Evolutionary conservation across 2,329 filamentous ascomycete species (phyloP), one percentile per base, ranked within the genome.

Genomic region (Juglanconis sp.): DNA sequence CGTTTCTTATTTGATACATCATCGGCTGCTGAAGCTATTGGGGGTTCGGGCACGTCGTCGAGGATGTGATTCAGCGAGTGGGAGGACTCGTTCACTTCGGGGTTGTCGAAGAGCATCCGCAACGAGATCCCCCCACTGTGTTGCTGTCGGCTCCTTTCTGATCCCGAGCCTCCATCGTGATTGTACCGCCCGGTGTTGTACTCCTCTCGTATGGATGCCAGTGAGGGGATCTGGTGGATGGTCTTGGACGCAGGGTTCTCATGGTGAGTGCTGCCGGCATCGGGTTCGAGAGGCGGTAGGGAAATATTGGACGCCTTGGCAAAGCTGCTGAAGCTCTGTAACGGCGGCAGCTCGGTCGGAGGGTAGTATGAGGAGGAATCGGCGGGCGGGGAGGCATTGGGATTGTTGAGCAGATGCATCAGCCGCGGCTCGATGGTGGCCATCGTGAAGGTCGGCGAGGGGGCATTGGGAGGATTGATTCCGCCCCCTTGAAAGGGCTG

Each of bases 351-450:
- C 62, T 84, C 81, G 68, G 79, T 74, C 63, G 79, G 77, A 67
- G 74, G 76, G 67, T 76, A 74, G 65, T 77, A 57, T 10, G 61
- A 51, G 32, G 58, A 57, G 9, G 46, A 48, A 24, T 48, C 46
- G 30, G 35, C 30, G 49, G 60, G 55, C 54, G 61, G 77, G 50
- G 80, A 78, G 64, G 77, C 76, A 47, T 77, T 77, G 53, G 78
- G 79, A 68, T 85, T 81, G 72, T 87, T 87, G 68, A 87, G 77
- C 65, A 87, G 74, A 71, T 87, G 84, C 70, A 87, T 88, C 66
- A 88, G 78, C 70, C 85, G 83, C 70, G 85, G 85, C 79, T 88
- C 85, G 74, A 87, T 87, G 69, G 84, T 87, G 66, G 83, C 83
- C 83, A 86, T 86, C 74, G 73, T 83, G 78, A 65, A 69, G 69